Evolutionary conservation across 495 filamentous ascomycete genomes (phyloP).

Genomic region (Trypethelium eluteriae): DNA sequence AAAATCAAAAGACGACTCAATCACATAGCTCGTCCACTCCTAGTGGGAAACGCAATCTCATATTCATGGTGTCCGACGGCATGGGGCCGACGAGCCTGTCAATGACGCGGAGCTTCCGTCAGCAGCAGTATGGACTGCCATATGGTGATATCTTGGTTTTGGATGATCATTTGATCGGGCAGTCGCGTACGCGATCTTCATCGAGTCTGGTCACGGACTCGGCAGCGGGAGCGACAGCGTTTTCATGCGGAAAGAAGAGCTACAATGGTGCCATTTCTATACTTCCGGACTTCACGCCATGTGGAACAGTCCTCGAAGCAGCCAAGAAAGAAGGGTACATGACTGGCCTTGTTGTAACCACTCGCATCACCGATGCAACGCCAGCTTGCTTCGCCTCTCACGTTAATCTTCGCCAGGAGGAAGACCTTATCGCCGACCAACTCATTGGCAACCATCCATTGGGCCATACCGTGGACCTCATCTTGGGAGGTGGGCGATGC

Average conservation of each 20-base stretch:
- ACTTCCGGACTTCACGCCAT: conserved; percentile 73
- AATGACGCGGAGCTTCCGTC: conserved; percentile 74
- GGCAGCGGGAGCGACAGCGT: conserved; percentile 91
- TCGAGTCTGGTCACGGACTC: conserved; percentile 84
- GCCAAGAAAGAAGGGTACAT: conserved; percentile 84
- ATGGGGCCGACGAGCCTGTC: conserved; percentile 91
- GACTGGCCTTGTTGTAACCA: conserved; percentile 93
- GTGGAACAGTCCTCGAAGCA: conserved; percentile 90
- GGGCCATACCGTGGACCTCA: conserved; percentile 78
- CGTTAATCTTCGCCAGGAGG: conserved; percentile 66
- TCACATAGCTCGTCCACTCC: conserved; percentile 40
- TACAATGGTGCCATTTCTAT: conserved; percentile 95
- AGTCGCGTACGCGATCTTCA: conserved; percentile 74
- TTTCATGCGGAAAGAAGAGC: conserved; percentile 83
- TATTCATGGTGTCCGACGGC: conserved; percentile 98
- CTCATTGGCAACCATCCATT: conserved; percentile 76
- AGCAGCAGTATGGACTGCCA: conserved; percentile 58
- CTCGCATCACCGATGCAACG: conserved; percentile 93
- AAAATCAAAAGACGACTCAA: conserved; percentile 49
- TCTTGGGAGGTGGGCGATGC: conserved; percentile 86
- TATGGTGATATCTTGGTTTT: conserved; percentile 65
- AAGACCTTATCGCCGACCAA: conserved; percentile 87
- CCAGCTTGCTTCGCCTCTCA: conserved; percentile 92
- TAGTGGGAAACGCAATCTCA: conserved; percentile 77
- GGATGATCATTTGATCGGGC: conserved; percentile 81